Evolutionary conservation across 2,329 filamentous ascomycete species (phyloP).

Genomic region (Penicillium fuscoglaucum): DNA sequence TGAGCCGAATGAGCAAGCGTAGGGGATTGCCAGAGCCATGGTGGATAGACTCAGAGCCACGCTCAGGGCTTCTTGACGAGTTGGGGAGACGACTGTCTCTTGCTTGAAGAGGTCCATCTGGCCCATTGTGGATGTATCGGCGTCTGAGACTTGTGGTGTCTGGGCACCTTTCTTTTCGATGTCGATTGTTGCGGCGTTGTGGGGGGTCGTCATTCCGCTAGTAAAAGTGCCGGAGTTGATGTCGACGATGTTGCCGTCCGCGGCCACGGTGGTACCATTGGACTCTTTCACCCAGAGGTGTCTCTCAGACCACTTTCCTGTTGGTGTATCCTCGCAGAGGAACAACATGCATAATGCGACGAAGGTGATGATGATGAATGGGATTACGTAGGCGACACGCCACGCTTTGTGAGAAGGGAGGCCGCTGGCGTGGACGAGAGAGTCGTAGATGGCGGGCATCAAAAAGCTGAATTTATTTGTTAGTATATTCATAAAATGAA

Average conservation of each 20-base stretch:
- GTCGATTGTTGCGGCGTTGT: slow-evolving; percentile 23
- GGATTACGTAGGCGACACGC: slow-evolving; percentile 81
- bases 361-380: slow-evolving; percentile 70
- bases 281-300: slow-evolving; percentile 56
- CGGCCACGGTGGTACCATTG: slow-evolving; percentile 16
- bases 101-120: slow-evolving; percentile 52
- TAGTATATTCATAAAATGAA: background rate
- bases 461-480: slow-evolving; percentile 57
- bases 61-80: slow-evolving; percentile 59
- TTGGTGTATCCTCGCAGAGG: slow-evolving; percentile 77
- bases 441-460: slow-evolving; percentile 87
- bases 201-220: slow-evolving; percentile 24
- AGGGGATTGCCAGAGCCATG: slow-evolving; percentile 53
- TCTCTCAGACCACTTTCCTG: slow-evolving; percentile 76
- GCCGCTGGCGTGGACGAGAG: slow-evolving; percentile 61
- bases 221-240: slow-evolving; percentile 28
- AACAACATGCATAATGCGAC: slow-evolving; percentile 69
- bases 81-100: slow-evolving; percentile 64
- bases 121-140: slow-evolving; percentile 49
- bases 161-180: slow-evolving; percentile 37
- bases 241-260: slow-evolving; percentile 34
- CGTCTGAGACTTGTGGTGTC: slow-evolving; percentile 26
- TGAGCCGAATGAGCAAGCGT: slow-evolving; percentile 62
- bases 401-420: slow-evolving; percentile 70
- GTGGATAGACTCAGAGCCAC: slow-evolving; percentile 64